Base-by-base conservation (phyloP, 495 filamentous ascomycete genomes). In the Podospora pseudoanserina region DNA sequence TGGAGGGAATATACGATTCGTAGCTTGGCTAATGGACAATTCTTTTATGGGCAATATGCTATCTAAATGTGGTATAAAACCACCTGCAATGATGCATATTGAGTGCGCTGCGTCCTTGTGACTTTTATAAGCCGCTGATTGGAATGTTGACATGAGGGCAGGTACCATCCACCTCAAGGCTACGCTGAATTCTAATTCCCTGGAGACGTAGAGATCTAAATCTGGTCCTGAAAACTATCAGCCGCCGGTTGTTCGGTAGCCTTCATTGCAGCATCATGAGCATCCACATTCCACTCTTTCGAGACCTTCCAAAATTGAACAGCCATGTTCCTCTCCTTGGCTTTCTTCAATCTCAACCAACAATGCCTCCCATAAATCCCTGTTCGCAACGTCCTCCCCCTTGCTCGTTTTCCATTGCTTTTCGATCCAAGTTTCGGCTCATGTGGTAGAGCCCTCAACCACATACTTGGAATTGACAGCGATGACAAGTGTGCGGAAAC, bases 401-500 rank as follows among this genome's bases (percentile, higher is more conserved):
- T n/a, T 57, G 1, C 34, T 20, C 19, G 70, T 81, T 54, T 64
- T 57, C 79, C 80, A 86, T 30, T 72, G 78, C 32, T 80, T 82
- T 23, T 61, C 27, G 60, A 79, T 60, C 84, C 84, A 86, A 3
- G 60, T 74, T 49, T 66, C 72, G 0, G 75, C 66, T 77, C 79
- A 82, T 18, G 76, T 71, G 3, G 82, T 84, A 4, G 76, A 68
- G 4, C 81, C 79, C 28, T 76, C 68, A 5, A 78, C 75, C 0
- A 82, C 73, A 65, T 85, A 85, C 28, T 77, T 76, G 2, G 80
- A 85, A 68, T 85, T 79, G 2, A 82, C 81, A 19, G 81, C 84
- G 53, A 86, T 76, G 9, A 83, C 75, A 0, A 86, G 39, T 0
- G 71, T 78, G 16, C 62, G 69, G 68, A 77, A 79, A 1, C 79